Base-by-base conservation (phyloP, 805 yeast species). In the Suhomyces xylopsoci region DNA sequence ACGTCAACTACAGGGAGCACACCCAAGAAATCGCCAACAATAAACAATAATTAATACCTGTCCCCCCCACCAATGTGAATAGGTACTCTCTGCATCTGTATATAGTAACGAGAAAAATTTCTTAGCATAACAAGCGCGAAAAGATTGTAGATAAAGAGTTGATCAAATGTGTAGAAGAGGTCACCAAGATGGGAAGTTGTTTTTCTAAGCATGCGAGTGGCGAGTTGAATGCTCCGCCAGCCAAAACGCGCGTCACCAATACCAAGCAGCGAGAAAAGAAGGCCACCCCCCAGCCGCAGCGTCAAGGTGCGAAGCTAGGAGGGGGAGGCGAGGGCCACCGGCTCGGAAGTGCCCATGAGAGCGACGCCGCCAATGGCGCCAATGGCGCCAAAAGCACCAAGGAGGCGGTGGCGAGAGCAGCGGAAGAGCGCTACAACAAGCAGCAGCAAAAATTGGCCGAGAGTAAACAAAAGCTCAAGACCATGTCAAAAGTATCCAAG, bases 391-490 rank as follows among this genome's bases (percentile, higher is more conserved):
- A 46, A 38, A 49, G 56, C 19, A 58, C 69, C 17, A 61, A 57
- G 47, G 68, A 61, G 19, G 77, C 77, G 2, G 75, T 68, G 2
- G 79, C 77, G 5, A 58, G 55, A 42, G 80, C 80, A 6, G 79
- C 79, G 1, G 74, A 74, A 50, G 62, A 57, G 34, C 55, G 80
- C 45, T 68, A 55, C 53, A 55, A 64, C 28, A 62, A 60, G 44
- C 68, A 64, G 24, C 70, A 71, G 49, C 64, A 63, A 24, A 58
- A 68, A 45, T 25, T 55, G 20, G 57, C 60, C 50, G 60, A 61
- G 17, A 71, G 77, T 50, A 59, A 61, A 52, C 67, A 59, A 2
- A 66, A 66, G 57, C 55, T 75, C 40, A 60, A 66, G 59, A 61
- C 66, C 15, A 64, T 70, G 73, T 56, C 62, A 45, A 59, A 60